These are phyloP conservation scores for Podosphaera xanthii DNA, from an alignment of 2,329 filamentous ascomycete species.

Conservation along the genomic window DNA sequence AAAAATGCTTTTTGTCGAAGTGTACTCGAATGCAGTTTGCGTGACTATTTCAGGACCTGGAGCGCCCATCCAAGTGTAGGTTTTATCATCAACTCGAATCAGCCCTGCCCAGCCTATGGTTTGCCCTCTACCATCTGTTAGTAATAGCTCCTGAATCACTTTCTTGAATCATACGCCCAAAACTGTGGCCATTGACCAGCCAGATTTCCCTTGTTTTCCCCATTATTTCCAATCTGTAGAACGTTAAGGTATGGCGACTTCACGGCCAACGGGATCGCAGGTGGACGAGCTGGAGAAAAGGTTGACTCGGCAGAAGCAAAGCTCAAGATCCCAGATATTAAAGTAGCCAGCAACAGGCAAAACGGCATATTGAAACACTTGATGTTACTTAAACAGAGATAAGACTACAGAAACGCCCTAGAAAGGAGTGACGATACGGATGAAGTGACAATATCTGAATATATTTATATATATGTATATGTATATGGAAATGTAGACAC, in stretches of 20 bases:
- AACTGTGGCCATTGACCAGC: constrained; percentile 47
- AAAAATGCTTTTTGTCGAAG: constrained; percentile 49
- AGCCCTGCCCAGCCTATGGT: constrained; percentile 44
- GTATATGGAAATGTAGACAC: too few species aligned
- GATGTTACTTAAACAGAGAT: too few species aligned
- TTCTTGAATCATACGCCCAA: constrained; percentile 32
- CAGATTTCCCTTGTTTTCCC: constrained; percentile 40
- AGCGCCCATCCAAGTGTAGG: constrained; percentile 46
- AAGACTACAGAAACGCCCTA: too few species aligned
- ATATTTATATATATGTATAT: too few species aligned
- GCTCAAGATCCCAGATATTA: neutral
- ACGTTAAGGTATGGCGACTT: constrained; percentile 52
- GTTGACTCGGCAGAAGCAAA: constrained; percentile 20
- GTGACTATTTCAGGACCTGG: constrained; percentile 26
- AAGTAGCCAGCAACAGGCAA: neutral
- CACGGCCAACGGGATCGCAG: constrained; percentile 49
- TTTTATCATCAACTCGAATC: constrained; percentile 39
- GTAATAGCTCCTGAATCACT: neutral
- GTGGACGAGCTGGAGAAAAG: constrained; percentile 41
- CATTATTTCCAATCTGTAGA: constrained; percentile 40
- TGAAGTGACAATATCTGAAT: too few species aligned
- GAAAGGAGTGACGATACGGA: too few species aligned
- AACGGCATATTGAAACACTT: neutral
- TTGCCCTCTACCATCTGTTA: constrained; percentile 22
- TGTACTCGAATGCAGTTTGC: constrained; percentile 44